A percentile compares a stretch with the other conserved stretches of the same genome.
Evolutionary conservation across 2,329 filamentous ascomycete genomes (phyloP).

Genomic region (Cladosporium sphaerospermum): DNA sequence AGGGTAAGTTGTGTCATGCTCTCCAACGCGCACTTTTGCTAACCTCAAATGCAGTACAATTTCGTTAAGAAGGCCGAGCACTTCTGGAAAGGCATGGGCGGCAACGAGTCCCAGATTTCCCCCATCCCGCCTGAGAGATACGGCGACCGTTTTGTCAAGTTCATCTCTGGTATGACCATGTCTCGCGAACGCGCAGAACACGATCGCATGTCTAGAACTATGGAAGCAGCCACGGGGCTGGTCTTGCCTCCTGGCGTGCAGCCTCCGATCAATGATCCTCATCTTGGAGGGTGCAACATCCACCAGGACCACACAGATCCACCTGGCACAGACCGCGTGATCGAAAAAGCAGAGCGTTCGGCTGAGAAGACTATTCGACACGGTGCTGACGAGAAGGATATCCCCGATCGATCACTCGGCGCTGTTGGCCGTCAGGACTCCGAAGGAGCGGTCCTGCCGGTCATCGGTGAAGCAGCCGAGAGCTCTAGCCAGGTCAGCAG

Average conservation of each 20-base stretch:
- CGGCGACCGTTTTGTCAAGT: constrained; percentile 87
- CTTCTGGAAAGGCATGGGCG: constrained; percentile 89
- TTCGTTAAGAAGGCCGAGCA: constrained; percentile 92
- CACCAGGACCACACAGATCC: constrained; percentile 24
- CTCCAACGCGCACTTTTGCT: not conserved
- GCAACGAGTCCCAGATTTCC: constrained; percentile 81
- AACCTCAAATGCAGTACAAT: constrained; percentile 60
- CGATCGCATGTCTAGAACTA: constrained; percentile 28
- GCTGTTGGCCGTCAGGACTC: constrained; percentile 51
- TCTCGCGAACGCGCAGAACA: constrained; percentile 72
- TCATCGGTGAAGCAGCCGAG: constrained; percentile 87
- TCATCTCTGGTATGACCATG: constrained; percentile 86
- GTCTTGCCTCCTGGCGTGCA: constrained; percentile 20
- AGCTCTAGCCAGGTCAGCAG: constrained; percentile 50
- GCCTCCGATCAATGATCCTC: constrained; percentile 31
- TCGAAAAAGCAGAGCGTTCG: constrained; percentile 56
- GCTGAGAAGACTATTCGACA: constrained; percentile 52
- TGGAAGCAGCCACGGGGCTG: constrained; percentile 20
- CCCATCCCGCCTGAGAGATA: constrained; percentile 86
- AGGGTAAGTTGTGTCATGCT: constrained; percentile 57
- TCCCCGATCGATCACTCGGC: constrained; percentile 57
- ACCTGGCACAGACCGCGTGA: constrained; percentile 46
- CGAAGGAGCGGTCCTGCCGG: constrained; percentile 60
- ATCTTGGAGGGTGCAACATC: constrained; percentile 34
- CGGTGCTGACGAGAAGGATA: constrained; percentile 46